A percentile compares a stretch with the other conserved stretches of the same genome.
Conservation (phyloP, 164 flowering plant species). For the Akebia trifoliata region DNA sequence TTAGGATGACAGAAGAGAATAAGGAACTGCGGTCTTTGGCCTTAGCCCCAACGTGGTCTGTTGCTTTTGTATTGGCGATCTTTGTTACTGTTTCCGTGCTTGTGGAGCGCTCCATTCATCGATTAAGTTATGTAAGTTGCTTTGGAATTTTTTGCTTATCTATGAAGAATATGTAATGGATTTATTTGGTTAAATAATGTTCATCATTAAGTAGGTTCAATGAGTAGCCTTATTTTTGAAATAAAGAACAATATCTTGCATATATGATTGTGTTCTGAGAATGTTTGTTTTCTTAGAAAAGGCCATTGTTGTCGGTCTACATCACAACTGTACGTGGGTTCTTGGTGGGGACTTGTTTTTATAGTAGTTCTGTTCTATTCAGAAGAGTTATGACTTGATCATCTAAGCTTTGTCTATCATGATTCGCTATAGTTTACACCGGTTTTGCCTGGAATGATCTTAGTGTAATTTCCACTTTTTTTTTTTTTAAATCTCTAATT, state of each 20-base stretch:
- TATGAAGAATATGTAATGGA: background rate
- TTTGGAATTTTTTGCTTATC: background rate
- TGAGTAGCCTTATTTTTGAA: too few relatives aligned
- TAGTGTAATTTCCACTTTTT: too few relatives aligned
- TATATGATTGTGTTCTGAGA: background rate
- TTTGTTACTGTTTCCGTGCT: conserved; percentile 86
- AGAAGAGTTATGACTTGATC: too few relatives aligned
- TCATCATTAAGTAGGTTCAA: too few relatives aligned
- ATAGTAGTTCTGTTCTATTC: background rate
- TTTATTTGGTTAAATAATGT: background rate
- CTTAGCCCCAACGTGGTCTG: conserved; percentile 96
- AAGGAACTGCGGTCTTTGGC: conserved; percentile 66
- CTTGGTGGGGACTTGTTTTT: background rate
- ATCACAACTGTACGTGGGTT: background rate
- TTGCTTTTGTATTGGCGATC: conserved; percentile 72
- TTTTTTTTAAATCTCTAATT: too few relatives aligned
- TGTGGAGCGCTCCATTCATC: conserved; percentile 90
- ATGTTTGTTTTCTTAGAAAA: background rate
- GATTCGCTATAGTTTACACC: too few relatives aligned
- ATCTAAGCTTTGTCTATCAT: too few relatives aligned
- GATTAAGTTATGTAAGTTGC: conserved; percentile 64
- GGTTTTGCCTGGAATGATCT: too few relatives aligned
- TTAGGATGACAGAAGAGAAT: conserved; percentile 34
- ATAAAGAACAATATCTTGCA: background rate
- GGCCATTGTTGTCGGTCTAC: background rate